These are phyloP conservation scores for Thelonectria olida DNA, from an alignment of 2,329 filamentous ascomycete genomes.

Conservation along the genomic window DNA sequence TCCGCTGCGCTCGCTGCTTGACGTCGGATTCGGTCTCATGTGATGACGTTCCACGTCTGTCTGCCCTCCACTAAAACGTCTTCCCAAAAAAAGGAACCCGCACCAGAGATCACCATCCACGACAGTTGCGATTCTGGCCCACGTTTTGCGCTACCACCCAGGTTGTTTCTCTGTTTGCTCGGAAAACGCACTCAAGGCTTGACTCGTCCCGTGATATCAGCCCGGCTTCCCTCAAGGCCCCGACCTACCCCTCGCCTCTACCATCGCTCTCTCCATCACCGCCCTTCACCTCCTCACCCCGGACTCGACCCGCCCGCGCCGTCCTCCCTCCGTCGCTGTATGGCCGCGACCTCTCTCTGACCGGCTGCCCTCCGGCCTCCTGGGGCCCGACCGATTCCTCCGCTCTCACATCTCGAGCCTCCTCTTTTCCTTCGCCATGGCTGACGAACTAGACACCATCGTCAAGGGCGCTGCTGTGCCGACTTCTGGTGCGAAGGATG, in stretches of 20 bases:
- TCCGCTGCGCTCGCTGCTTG: background rate
- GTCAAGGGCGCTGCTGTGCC: constrained; percentile 88
- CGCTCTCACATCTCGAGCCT: background rate
- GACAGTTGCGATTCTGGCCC: constrained; percentile 10
- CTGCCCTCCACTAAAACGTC: constrained; percentile 4
- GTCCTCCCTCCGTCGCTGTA: constrained; percentile 14
- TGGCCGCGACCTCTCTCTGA: constrained; percentile 35
- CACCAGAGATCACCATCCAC: background rate
- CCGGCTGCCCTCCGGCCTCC: constrained; percentile 36
- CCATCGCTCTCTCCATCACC: background rate
- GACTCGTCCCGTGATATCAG: background rate
- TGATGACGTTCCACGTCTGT: constrained; percentile 20
- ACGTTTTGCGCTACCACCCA: constrained; percentile 8
- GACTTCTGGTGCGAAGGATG: constrained; percentile 58
- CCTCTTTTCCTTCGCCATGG: constrained; percentile 54
- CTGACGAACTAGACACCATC: constrained; percentile 81
- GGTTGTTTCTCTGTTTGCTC: background rate
- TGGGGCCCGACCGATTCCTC: constrained; percentile 11
- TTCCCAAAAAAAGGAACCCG: constrained; percentile 10
- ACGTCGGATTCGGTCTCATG: constrained; percentile 5
- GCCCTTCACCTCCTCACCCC: constrained; percentile 6
- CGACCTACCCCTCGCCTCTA: background rate
- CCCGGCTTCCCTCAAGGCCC: background rate
- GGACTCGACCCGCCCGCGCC: constrained; percentile 11
- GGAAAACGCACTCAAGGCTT: background rate